Evolutionary conservation across 164 flowering plant species (phyloP).

Genomic region (Liquidambar formosana): DNA sequence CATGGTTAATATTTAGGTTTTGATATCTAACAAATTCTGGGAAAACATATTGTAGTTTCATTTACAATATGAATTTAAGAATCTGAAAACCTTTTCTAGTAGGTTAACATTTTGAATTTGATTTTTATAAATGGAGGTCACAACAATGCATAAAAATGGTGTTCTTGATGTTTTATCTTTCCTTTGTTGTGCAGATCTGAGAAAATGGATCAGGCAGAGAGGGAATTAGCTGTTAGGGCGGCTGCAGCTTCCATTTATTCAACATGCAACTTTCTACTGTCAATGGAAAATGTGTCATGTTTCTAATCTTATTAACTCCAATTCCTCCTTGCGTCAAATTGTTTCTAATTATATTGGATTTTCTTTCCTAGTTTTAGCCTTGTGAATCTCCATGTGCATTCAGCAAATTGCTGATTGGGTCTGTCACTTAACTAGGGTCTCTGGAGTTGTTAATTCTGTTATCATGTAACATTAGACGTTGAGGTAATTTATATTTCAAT

Average conservation of each 20-base stretch:
- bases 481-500: neutral
- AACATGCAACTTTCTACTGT: constrained; percentile 58
- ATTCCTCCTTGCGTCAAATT: neutral
- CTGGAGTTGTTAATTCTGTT: neutral
- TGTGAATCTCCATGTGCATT: neutral
- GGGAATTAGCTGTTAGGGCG: constrained; percentile 67
- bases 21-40: no score
- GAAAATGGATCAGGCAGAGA: constrained; percentile 37
- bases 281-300: constrained; percentile 54
- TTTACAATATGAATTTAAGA: no score
- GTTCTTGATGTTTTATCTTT: neutral
- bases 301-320: constrained; percentile 26
- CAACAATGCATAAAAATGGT: no score
- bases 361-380: neutral
- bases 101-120: no score
- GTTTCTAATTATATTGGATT: constrained; percentile 5
- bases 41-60: no score
- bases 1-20: no score
- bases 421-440: neutral
- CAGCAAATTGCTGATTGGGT: neutral
- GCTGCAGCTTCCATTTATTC: constrained; percentile 95
- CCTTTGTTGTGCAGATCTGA: constrained; percentile 32
- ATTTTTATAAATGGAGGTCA: no score
- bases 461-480: constrained; percentile 8
- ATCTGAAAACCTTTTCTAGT: no score